Evolutionary conservation across 257 asterid species (phyloP).

Genomic region (Ligustrum vulgare): DNA sequence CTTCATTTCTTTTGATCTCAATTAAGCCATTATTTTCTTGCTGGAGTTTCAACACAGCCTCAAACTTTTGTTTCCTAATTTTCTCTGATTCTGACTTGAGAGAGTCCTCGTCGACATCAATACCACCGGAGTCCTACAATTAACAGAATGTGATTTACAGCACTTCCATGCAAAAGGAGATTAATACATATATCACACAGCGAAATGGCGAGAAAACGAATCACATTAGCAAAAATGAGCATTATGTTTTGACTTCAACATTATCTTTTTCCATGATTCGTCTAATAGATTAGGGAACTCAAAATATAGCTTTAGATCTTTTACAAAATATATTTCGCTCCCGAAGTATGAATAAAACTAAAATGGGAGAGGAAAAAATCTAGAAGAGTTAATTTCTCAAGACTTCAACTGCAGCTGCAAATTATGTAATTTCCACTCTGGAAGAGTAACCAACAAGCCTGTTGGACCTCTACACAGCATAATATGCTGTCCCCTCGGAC

Average conservation of each 20-base stretch:
- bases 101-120: conserved; percentile 36
- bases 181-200: background rate
- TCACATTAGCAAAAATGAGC: background rate
- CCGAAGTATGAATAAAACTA: background rate
- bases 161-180: background rate
- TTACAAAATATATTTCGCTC: background rate
- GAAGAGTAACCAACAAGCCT: background rate
- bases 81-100: conserved; percentile 67
- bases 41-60: conserved; percentile 62
- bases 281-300: background rate
- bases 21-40: conserved; percentile 79
- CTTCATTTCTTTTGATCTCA: conserved; percentile 66
- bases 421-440: background rate
- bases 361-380: background rate
- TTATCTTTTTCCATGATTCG: background rate
- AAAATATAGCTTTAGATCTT: background rate
- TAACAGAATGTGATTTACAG: background rate
- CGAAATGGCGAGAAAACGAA: background rate
- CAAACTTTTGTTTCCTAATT: conserved; percentile 62
- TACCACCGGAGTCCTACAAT: conserved; percentile 40
- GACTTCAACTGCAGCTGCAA: background rate
- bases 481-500: background rate
- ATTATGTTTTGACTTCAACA: background rate
- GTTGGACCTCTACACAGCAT: background rate
- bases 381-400: background rate